Evolutionary conservation across 371 early-diverging fungal genomes (phyloP).

Genomic region (Parasitella parasitica): DNA sequence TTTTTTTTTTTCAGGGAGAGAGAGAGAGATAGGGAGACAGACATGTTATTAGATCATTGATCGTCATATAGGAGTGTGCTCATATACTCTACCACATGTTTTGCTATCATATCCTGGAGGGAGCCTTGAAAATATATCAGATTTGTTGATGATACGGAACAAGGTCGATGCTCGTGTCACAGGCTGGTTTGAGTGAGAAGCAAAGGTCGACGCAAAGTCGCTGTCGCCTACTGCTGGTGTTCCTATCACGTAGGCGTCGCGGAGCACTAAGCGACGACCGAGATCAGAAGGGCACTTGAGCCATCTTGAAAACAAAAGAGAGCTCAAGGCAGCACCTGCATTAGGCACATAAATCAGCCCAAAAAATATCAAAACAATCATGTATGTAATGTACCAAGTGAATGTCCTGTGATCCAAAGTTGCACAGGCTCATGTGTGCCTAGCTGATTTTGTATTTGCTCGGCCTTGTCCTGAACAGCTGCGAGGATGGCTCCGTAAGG

Average conservation of each 20-base stretch:
- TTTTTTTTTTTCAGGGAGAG: neutral
- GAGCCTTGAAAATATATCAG: constrained; percentile 28
- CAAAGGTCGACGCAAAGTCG: constrained; percentile 39
- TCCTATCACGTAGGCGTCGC: constrained; percentile 45
- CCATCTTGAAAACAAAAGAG: constrained; percentile 43
- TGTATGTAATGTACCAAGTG: too few species aligned
- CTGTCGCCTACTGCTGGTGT: constrained; percentile 46
- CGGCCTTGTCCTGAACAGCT: constrained; percentile 35
- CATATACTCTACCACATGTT: constrained; percentile 5
- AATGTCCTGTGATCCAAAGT: constrained; percentile 55
- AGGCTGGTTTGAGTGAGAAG: constrained; percentile 27
- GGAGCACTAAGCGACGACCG: constrained; percentile 25
- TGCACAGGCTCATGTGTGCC: constrained; percentile 41
- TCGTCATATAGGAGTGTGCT: too few species aligned
- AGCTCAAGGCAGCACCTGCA: constrained; percentile 51
- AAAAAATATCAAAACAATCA: too few species aligned
- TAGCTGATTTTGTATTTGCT: constrained; percentile 13
- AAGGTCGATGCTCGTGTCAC: constrained; percentile 20
- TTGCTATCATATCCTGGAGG: constrained; percentile 38
- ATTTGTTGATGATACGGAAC: constrained; percentile 37
- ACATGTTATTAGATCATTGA: neutral
- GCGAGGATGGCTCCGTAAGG: constrained; percentile 47
- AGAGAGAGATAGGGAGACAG: neutral
- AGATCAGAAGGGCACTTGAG: constrained; percentile 33
- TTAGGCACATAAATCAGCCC: too few species aligned